Base-by-base conservation (phyloP, 2,329 filamentous ascomycete genomes). In the Incumbomyces delicatus region DNA sequence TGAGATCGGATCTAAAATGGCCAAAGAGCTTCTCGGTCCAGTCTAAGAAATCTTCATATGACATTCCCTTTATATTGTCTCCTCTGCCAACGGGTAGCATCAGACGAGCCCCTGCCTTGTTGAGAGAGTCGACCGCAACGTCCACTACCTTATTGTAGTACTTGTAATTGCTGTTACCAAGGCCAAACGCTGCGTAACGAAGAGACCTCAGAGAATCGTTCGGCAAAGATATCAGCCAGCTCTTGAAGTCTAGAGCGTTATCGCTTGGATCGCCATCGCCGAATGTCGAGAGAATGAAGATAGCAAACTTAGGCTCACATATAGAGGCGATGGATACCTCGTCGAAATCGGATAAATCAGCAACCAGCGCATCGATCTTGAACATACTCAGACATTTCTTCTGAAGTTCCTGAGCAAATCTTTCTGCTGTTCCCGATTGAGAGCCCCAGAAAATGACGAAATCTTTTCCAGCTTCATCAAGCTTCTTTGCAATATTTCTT, bases 351-450 rank as follows among this genome's bases (percentile, higher is more conserved):
- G 41, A 51, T n/a, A 55, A 27, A 41, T 57, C 54, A 13, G 50
- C 52, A 4, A 46, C 46, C 20, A 56, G 36, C 13, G 39, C 35
- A 65, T 90, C 87, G 53, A 95, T 75, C 16, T 87, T 87, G 63
- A 89, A 95, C 48, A 88, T 78, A 56, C 85, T 87, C 65, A 87
- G 86, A 61, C 87, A 87, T 65, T 95, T 89, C 72, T 94, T 92
- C 53, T 87, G 86, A 54, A 95, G 73, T 56, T 88, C 79, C 13
- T 87, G 87, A 54, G 89, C 89, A 62, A 95, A 95, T 63, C 94
- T 87, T 69, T 95, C 89, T 36, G 89, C 89, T 18, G 88, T 95
- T 54, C 89, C 89, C 13, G 89, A 95, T 70, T 95, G 89, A 18
- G 89, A 95, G n/a, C n/a, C n/a, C n/a, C n/a, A n/a, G n/a, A n/a